Conservation (phyloP, 768 basidiomycete species). For the Agrocybe chaxingu region DNA sequence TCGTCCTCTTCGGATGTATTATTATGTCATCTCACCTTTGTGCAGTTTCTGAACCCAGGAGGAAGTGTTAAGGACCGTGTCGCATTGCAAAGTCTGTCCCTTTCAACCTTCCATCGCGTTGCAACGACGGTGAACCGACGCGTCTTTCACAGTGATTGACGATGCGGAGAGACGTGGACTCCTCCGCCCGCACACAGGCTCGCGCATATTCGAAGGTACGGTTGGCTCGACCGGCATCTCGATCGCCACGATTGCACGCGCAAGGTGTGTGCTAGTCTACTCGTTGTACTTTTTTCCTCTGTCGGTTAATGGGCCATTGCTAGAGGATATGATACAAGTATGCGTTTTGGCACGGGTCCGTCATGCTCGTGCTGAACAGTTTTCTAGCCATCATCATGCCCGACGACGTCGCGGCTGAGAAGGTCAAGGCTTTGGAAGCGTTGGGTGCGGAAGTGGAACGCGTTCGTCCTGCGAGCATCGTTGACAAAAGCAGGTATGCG, state of each 20-base stretch:
- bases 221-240: constrained; percentile 97
- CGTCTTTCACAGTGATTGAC: constrained; percentile 69
- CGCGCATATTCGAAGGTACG: constrained; percentile 95
- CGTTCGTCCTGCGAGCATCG: constrained; percentile 92
- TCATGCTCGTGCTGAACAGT: constrained; percentile 3
- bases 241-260: constrained; percentile 87
- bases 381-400: constrained; percentile 81
- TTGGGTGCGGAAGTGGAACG: constrained; percentile 89
- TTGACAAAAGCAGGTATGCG: constrained; percentile 89
- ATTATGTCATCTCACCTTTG: constrained; percentile 34
- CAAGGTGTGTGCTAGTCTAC: constrained; percentile 50
- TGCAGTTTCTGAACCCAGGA: constrained; percentile 94
- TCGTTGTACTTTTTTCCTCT: background rate
- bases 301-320: background rate
- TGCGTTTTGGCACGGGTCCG: constrained; percentile 17
- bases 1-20: background rate
- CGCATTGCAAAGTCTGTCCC: constrained; percentile 74
- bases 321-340: constrained; percentile 89
- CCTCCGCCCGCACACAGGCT: constrained; percentile 82
- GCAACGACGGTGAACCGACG: background rate
- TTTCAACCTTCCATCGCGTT: background rate
- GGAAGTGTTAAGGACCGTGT: constrained; percentile 98
- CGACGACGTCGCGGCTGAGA: constrained; percentile 88
- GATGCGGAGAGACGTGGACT: constrained; percentile 86
- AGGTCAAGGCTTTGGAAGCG: constrained; percentile 76